Percentiles rank a stretch among this genome's conserved stretches.
Evolutionary conservation across 2,329 filamentous ascomycete genomes (phyloP).

Genomic region (Monosporascus sp.): DNA sequence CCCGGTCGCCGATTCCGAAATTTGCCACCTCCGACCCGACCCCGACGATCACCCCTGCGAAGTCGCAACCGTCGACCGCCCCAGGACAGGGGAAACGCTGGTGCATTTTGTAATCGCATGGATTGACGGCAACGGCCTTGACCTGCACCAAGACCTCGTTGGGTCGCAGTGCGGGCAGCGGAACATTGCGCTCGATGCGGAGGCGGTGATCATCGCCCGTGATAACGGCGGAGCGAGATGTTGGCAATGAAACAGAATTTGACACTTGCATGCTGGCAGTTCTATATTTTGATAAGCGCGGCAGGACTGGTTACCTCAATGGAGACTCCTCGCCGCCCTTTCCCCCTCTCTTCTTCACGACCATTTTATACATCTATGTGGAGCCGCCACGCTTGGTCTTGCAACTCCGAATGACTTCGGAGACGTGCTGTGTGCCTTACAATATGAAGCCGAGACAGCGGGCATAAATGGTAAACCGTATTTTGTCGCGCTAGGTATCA

Average conservation of each 20-base stretch:
- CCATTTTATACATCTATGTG: too few relatives aligned
- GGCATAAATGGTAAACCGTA: too few relatives aligned
- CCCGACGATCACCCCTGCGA: constrained; percentile 13
- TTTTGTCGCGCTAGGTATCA: too few relatives aligned
- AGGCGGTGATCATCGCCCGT: constrained; percentile 4
- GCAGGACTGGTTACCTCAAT: too few relatives aligned
- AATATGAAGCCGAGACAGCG: too few relatives aligned
- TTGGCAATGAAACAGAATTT: constrained; percentile 4
- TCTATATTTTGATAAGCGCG: too few relatives aligned
- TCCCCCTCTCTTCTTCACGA: too few relatives aligned
- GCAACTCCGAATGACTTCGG: too few relatives aligned
- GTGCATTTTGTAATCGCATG: constrained; percentile 16
- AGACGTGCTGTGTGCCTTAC: too few relatives aligned
- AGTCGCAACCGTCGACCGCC: constrained; percentile 16
- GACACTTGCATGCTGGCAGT: not conserved
- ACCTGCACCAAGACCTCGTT: constrained; percentile 10
- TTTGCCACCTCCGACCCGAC: constrained; percentile 8
- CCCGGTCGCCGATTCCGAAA: not conserved
- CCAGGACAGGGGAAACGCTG: constrained; percentile 8
- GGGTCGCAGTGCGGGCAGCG: constrained; percentile 7
- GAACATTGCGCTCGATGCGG: constrained; percentile 4
- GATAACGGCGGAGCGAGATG: constrained; percentile 7
- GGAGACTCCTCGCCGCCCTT: too few relatives aligned
- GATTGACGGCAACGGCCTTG: constrained; percentile 17
- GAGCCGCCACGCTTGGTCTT: too few relatives aligned